These are phyloP conservation scores for Lachnellula arida DNA, from an alignment of 2,329 filamentous ascomycete genomes.

Conservation along the genomic window DNA sequence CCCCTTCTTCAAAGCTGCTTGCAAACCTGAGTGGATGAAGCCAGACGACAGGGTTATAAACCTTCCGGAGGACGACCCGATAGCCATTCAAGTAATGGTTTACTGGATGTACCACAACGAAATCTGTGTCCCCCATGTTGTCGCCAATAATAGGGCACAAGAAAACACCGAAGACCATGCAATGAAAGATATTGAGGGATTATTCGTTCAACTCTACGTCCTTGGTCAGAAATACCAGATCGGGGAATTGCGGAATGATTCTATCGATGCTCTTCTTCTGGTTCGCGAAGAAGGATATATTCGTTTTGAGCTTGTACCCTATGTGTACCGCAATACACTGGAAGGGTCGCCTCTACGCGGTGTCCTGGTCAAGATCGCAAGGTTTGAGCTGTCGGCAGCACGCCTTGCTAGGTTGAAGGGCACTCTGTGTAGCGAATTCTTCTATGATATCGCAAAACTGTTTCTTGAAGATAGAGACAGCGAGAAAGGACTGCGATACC, in stretches of 20 bases:
- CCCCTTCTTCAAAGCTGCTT: constrained; percentile 8
- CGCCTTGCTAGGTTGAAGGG: background rate
- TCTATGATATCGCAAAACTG: background rate
- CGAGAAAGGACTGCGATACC: background rate
- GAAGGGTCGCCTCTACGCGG: background rate
- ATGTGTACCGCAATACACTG: background rate
- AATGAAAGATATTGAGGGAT: background rate
- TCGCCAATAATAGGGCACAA: too few species aligned
- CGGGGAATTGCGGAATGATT: constrained; percentile 5
- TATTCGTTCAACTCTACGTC: constrained; percentile 9
- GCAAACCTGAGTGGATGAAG: constrained; percentile 8
- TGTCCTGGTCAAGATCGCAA: background rate
- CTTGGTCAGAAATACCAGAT: constrained; percentile 8
- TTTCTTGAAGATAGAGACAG: background rate
- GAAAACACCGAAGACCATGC: too few species aligned
- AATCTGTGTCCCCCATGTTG: constrained; percentile 1
- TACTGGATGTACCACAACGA: constrained; percentile 13
- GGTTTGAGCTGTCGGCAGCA: background rate
- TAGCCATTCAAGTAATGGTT: constrained; percentile 1
- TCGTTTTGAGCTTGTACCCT: background rate
- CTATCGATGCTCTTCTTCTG: constrained; percentile 1
- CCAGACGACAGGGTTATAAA: background rate
- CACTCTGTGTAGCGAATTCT: background rate
- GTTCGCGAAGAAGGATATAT: too few species aligned
- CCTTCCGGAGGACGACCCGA: constrained; percentile 6